phyloP scores from a whole-genome alignment of 225 moss, liverwort and hornwort species.

The Sphagnum tenellum region DNA sequence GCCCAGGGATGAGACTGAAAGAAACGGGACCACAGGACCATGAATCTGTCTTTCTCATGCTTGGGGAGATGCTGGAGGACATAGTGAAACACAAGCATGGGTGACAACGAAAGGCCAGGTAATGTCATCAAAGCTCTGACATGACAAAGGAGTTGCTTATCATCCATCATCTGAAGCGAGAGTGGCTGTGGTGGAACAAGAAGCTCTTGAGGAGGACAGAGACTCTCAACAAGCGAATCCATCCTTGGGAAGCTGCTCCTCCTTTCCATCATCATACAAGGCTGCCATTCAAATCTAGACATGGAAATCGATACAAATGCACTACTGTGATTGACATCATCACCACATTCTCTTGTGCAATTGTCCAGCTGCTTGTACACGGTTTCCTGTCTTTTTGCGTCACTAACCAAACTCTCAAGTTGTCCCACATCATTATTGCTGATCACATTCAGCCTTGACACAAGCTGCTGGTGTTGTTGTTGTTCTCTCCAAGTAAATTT shows the following conservation, averaged over 20 bases:
- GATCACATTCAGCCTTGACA: too few species aligned
- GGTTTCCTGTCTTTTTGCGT: too few species aligned
- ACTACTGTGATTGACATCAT: not conserved
- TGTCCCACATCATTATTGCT: too few species aligned
- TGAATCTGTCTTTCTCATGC: slow-evolving; percentile 21
- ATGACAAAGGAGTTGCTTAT: slow-evolving; percentile 23
- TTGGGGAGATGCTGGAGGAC: slow-evolving; percentile 27
- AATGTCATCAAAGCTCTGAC: slow-evolving; percentile 22
- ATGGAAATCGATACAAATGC: slow-evolving; percentile 6
- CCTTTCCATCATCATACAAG: not conserved
- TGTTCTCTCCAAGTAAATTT: too few species aligned
- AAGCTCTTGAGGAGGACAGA: slow-evolving; percentile 25
- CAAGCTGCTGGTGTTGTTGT: too few species aligned
- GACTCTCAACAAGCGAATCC: slow-evolving; percentile 14
- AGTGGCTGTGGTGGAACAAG: slow-evolving; percentile 17
- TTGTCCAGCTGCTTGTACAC: too few species aligned
- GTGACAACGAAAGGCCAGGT: slow-evolving; percentile 9
- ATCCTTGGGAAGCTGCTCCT: slow-evolving; percentile 2
- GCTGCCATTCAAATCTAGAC: slow-evolving; percentile 6
- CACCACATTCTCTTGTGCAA: too few species aligned
- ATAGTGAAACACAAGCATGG: slow-evolving; percentile 19
- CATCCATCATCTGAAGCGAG: slow-evolving; percentile 25
- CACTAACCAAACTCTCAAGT: too few species aligned
- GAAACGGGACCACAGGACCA: slow-evolving; percentile 23
- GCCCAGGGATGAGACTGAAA: slow-evolving; percentile 4